Evolutionary conservation across 1,284 basidiomycete species (phyloP), one percentile per base, ranked within the genome.

Genomic region (Apiotrichum akiyoshidainum): DNA sequence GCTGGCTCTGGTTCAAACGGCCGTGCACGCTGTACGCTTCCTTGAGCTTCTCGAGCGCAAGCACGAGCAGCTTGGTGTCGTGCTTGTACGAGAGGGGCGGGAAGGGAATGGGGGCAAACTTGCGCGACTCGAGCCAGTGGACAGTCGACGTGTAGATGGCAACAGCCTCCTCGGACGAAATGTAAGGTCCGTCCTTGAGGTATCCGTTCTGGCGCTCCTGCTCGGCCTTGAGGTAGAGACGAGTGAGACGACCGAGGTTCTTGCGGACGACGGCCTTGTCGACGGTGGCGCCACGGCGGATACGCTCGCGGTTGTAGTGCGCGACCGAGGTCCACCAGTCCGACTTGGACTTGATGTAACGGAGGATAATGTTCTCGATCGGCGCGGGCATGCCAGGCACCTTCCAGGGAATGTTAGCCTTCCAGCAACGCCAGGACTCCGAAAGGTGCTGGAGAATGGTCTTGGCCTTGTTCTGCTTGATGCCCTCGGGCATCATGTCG

Each of bases 311-410:
- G 74, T 83, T 82, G 76, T 81, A 83, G 67, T 83, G 82, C 6
- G 86, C 89, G 62, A 84, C 91, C 78, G 91, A 96, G 66, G 89
- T 90, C 93, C 94, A 99, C 93, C 93, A 97, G 76, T 99, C 96
- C 12, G 92, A 90, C 83, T 99, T 99, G 79, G 87, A 90, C 84
- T 99, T 99, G 84, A 99, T 95, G 80, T 99, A 99, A 54, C 96
- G 89, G 47, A 99, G 79, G 67, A 99, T 98, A 77, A 99, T 96
- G 78, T 98, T 99, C 80, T 99, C 96, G 66, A 99, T 96, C 9
- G 96, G 91, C 0, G 94, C 95, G 0, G 96, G 74, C 75, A 76
- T 77, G 31, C 61, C 67, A 19, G 65, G 66, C 11, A 66, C 82
- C 82, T 78, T 78, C 78, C 78, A 80, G 7, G 78, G 78, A 82